Conservation (phyloP, 352 stramenopile species). For the Phytophthora litchii region DNA sequence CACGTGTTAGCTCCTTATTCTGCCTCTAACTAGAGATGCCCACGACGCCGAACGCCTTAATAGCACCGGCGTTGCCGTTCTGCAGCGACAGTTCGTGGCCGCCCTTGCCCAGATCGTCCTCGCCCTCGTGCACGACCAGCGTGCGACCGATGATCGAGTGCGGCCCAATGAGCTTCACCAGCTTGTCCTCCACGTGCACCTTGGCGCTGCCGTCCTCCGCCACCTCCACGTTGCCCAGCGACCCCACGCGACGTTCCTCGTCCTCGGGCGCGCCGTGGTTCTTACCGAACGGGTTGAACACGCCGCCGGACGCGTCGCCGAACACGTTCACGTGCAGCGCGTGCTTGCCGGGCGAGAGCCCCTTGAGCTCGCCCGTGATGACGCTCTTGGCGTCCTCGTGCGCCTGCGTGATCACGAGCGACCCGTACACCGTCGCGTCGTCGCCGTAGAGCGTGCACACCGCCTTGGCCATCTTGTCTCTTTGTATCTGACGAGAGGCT, state of each 20-base stretch:
- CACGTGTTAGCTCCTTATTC: background rate
- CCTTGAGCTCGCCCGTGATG: slow-evolving; percentile 85
- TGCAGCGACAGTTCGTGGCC: slow-evolving; percentile 96
- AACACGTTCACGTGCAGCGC: slow-evolving; percentile 96
- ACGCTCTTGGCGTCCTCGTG: slow-evolving; percentile 89
- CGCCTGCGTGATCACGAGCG: slow-evolving; percentile 81
- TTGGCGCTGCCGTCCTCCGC: slow-evolving; percentile 86
- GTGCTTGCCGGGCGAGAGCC: slow-evolving; percentile 90
- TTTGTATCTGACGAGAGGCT: slow-evolving; percentile 3
- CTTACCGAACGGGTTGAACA: slow-evolving; percentile 99
- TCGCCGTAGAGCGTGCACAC: slow-evolving; percentile 89
- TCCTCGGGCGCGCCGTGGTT: slow-evolving; percentile 96
- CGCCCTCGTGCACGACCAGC: slow-evolving; percentile 93
- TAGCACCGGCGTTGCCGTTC: slow-evolving; percentile 95
- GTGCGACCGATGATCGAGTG: slow-evolving; percentile 98
- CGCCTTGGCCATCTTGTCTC: slow-evolving; percentile 72
- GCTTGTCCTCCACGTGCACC: slow-evolving; percentile 94
- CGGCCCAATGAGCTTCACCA: slow-evolving; percentile 97
- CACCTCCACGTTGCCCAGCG: slow-evolving; percentile 92
- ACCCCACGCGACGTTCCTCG: slow-evolving; percentile 95
- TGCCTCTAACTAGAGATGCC: slow-evolving; percentile 85
- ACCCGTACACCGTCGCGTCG: slow-evolving; percentile 80
- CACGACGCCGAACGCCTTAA: slow-evolving; percentile 92
- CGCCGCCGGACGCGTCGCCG: slow-evolving; percentile 93
- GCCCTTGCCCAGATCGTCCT: slow-evolving; percentile 97